A percentile compares a stretch with the other conserved stretches of the same genome.
Evolutionary conservation across 2,329 filamentous ascomycete genomes (phyloP).

Genomic region (Arthroderma sp.): DNA sequence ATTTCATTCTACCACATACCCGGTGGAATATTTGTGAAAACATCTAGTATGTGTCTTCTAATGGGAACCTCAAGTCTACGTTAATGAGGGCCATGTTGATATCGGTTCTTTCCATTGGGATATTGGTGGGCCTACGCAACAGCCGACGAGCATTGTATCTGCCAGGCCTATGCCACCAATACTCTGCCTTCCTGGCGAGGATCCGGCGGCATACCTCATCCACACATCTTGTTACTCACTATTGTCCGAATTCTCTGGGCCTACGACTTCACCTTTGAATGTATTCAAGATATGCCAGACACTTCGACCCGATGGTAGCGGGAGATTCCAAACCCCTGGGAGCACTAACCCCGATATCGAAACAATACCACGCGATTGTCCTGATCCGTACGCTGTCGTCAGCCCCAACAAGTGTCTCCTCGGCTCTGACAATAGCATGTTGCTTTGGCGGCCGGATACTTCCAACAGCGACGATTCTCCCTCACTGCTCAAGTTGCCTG

Average conservation of each 20-base stretch:
- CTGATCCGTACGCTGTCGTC: constrained; percentile 1
- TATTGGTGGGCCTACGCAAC: neutral
- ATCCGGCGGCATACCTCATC: neutral
- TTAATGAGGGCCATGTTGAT: neutral
- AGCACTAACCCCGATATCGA: neutral
- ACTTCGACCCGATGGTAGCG: neutral
- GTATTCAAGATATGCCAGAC: neutral
- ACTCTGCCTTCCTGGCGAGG: neutral
- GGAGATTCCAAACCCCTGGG: neutral
- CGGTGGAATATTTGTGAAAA: too few relatives aligned
- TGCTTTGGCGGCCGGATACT: constrained; percentile 1
- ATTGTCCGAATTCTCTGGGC: neutral
- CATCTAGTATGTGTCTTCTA: too few relatives aligned
- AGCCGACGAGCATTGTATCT: too few relatives aligned
- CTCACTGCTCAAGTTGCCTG: neutral
- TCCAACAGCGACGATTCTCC: neutral
- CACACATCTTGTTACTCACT: neutral
- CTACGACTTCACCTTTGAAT: neutral
- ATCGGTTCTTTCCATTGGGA: neutral
- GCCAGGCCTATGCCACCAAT: too few relatives aligned
- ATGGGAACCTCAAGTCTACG: neutral
- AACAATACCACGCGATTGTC: neutral
- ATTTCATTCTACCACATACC: too few relatives aligned
- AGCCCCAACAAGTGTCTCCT: constrained; percentile 1
- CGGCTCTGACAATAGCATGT: neutral